Base-by-base conservation (phyloP, 495 filamentous ascomycete species). In the Neurospora sp. region DNA sequence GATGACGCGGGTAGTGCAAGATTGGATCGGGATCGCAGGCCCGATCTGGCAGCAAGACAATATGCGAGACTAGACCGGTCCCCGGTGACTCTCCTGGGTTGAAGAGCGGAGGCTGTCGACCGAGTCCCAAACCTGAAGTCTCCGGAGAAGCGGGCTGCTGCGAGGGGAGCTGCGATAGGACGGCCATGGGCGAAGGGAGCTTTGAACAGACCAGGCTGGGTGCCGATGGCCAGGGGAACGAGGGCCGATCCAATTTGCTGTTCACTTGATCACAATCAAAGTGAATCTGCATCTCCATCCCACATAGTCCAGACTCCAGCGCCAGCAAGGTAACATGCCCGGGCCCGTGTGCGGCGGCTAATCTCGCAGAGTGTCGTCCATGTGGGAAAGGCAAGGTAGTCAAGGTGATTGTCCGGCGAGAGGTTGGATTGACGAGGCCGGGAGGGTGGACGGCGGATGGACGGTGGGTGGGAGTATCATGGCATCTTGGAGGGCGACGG, bases 21-120 rank as follows among this genome's bases (percentile, higher is more conserved):
- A 27, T 54, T 60, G 49, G 49, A 9, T 35, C 23, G 23, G 69
- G 77, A 74, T 74, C 41, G 40, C 69, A 74, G 69, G 27, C 60
- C 62, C 41, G 70, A 71, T 70, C 72, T 72, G 69, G 66, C 41
- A 74, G 69, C n/a, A 74, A 49, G 44, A 69, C 76, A 78, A 79
- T 80, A 78, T 80, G 73, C 72, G 72, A 62, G 54, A 31, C 54
- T 16, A 16, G 20, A 54, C 20, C 20, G 10, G 5, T 27, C 6
- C 12, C 23, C 23, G 12, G 23, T 31, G 49, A 60, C 49, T 14
- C 23, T 60, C 49, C 20, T 62, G 23, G 54, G 6, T 8, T 16
- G 54, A 62, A 35, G 35, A 62, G 7, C 27, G 54, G 54, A 62
- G 54, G 23, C 23, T 62, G 54, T 62, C 54, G 23, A 62, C 54